A percentile compares a stretch with the other conserved stretches of the same genome.
Conservation (phyloP, 176 grass and related monocot species). For the Oryza meyeriana region DNA sequence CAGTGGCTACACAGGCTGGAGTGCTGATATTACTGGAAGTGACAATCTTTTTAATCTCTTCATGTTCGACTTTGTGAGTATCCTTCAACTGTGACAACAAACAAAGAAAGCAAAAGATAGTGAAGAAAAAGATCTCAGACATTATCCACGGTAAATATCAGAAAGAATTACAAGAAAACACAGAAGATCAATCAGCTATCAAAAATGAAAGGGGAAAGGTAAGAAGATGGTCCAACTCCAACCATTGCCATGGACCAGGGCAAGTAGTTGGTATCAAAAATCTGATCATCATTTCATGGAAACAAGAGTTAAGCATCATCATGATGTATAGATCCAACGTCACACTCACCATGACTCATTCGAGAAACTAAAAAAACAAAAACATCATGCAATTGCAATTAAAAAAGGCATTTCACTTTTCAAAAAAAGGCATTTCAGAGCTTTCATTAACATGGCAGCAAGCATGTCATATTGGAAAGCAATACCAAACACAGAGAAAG, state of each 20-base stretch:
- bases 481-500: not conserved
- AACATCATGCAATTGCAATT: not conserved
- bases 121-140: not conserved
- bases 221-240: not conserved
- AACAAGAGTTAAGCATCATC: not conserved
- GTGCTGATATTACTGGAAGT: slow-evolving; percentile 58
- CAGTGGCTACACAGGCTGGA: slow-evolving; percentile 69
- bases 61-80: slow-evolving; percentile 58
- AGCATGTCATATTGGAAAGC: not conserved
- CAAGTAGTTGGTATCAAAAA: not conserved
- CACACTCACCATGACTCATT: not conserved
- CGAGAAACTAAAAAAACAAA: not conserved
- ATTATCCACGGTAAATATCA: not conserved
- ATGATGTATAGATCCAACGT: not conserved
- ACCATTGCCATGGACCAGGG: not conserved
- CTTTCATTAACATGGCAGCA: not conserved
- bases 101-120: not conserved
- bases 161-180: not conserved
- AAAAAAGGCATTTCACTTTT: not conserved
- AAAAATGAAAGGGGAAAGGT: not conserved
- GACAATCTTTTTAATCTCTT: slow-evolving; percentile 91
- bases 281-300: not conserved
- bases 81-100: slow-evolving; percentile 57
- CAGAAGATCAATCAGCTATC: not conserved
- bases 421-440: not conserved